Conservation (phyloP, 2,329 filamentous ascomycete species). For the Aspergillus hortae region DNA sequence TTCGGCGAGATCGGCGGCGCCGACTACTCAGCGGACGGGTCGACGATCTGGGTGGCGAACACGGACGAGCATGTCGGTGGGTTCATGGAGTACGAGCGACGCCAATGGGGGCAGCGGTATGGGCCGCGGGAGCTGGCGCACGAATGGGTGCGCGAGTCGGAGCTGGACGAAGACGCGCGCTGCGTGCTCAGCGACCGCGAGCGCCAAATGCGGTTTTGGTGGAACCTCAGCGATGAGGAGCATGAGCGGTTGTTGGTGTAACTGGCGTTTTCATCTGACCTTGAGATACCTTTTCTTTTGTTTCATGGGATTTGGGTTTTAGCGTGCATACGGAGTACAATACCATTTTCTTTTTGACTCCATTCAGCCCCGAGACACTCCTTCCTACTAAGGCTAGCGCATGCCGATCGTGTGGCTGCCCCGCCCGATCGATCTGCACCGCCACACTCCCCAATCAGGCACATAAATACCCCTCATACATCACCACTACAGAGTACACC, state of each 20-base stretch:
- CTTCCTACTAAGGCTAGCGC: too few species aligned
- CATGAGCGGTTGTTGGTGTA: conserved; percentile 34
- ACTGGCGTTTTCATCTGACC: background rate
- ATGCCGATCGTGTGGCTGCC: background rate
- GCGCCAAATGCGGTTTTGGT: conserved; percentile 31
- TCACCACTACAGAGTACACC: background rate
- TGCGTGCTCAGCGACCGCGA: conserved; percentile 34
- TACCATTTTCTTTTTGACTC: background rate
- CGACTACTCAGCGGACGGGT: conserved; percentile 40
- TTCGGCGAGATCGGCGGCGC: conserved; percentile 46
- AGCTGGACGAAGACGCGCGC: conserved; percentile 33
- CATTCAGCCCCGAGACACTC: background rate
- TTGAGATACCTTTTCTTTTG: background rate
- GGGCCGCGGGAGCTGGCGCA: conserved; percentile 32
- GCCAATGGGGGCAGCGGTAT: conserved; percentile 35
- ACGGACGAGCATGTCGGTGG: conserved; percentile 42
- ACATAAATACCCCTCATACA: background rate
- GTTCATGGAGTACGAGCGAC: conserved; percentile 42
- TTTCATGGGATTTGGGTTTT: background rate
- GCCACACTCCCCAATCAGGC: background rate
- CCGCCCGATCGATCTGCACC: background rate
- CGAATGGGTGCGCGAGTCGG: conserved; percentile 35
- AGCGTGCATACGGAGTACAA: background rate
- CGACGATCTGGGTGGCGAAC: conserved; percentile 42
- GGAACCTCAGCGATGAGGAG: conserved; percentile 30